Evolutionary conservation across 805 yeast species (phyloP), one percentile per base, ranked within the genome.

Genomic region (Metschnikowia santaceciliae): DNA sequence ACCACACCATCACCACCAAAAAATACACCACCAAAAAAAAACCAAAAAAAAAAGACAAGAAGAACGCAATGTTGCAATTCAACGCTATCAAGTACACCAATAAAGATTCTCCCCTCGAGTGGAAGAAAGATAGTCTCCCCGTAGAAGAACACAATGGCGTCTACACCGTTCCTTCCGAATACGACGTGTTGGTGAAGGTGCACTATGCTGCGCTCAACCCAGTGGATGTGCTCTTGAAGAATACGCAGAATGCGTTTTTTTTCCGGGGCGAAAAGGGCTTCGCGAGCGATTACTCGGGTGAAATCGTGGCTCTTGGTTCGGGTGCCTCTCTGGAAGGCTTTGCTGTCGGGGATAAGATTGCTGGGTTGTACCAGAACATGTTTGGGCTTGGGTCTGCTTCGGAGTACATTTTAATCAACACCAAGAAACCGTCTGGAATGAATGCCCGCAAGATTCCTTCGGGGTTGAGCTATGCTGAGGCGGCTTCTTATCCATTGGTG

Each of bases 401-500:
- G 3, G 79, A 81, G 54, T 82, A 79, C 57, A 48, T 79, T 32
- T 55, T 74, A 19, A 40, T 79, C 19, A 72, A 80, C 47, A 68
- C 70, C 4, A 51, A 47, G 3, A 60, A 57, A 6, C 53, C 61
- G 3, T 34, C 50, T 2, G 66, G 76, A 0, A 61, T 81, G 23
- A 59, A 75, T 22, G 71, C 70, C 43, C 76, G 77, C 44, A 46
- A 46, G 35, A 85, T 89, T 14, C 72, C 74, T 2, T 63, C 64
- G 4, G 71, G 69, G 23, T 53, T 86, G 42, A 57, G 78, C 2
- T 64, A 72, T 49, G 78, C 69, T 35, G 79, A 82, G 57, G 89
- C 91, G 45, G 86, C 87, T 2, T 78, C 88, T 0, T 77, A 79
- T 67, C 86, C 89, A 0, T 66, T 84, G 55, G 84, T 81, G 0